Evolutionary conservation across 2,329 filamentous ascomycete species (phyloP).

Genomic region (Ophiosphaerella korrae): DNA sequence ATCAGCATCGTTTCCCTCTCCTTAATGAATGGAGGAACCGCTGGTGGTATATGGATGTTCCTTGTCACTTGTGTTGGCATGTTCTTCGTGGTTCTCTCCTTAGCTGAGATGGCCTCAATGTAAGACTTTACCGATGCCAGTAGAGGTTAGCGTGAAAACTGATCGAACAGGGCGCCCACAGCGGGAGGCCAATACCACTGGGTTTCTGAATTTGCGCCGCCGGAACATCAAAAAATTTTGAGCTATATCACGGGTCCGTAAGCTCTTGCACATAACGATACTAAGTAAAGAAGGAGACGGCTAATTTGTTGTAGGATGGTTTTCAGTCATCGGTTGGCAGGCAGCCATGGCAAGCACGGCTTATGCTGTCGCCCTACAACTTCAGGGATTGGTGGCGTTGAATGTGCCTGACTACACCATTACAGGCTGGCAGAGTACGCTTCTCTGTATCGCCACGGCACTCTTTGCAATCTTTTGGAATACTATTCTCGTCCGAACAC

Average conservation of each 20-base stretch:
- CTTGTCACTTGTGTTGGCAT: constrained; percentile 17
- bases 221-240: constrained; percentile 43
- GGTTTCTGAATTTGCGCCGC: constrained; percentile 38
- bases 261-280: constrained; percentile 6
- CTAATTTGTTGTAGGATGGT: background rate
- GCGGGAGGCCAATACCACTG: constrained; percentile 20
- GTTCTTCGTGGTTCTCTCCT: constrained; percentile 16
- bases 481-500: constrained; percentile 43
- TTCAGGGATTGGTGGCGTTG: constrained; percentile 38
- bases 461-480: constrained; percentile 34
- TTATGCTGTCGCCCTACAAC: constrained; percentile 23
- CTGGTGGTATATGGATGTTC: constrained; percentile 27
- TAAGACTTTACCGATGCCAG: constrained; percentile 1
- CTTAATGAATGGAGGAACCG: constrained; percentile 25
- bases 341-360: constrained; percentile 29
- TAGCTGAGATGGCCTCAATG: constrained; percentile 40
- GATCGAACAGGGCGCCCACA: constrained; percentile 20
- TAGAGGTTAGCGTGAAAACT: too few species aligned
- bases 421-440: constrained; percentile 55
- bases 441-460: constrained; percentile 52
- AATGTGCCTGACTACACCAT: constrained; percentile 44
- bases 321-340: constrained; percentile 47
- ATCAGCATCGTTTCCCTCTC: constrained; percentile 8
- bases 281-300: background rate
- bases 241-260: constrained; percentile 44